Conservation (phyloP, 2,329 filamentous ascomycete genomes). For the Alternaria gaisen region DNA sequence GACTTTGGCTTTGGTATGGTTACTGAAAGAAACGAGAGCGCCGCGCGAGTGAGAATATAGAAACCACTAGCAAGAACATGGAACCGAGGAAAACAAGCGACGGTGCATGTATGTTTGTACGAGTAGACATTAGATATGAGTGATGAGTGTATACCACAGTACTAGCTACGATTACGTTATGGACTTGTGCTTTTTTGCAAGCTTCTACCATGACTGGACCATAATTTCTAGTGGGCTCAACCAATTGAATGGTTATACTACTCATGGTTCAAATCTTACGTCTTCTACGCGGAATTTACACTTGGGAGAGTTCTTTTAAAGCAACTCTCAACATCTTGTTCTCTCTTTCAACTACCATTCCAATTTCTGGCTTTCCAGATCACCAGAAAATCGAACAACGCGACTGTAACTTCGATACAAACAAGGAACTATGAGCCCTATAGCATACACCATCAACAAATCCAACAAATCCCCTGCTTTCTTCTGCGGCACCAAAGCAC, state of each 20-base stretch:
- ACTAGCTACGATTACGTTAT: background rate
- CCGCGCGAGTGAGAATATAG: slow-evolving; percentile 43
- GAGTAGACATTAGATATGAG: slow-evolving; percentile 1
- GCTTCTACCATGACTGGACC: background rate
- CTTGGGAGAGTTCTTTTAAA: background rate
- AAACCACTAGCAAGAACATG: background rate
- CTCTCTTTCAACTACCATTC: background rate
- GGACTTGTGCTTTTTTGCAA: background rate
- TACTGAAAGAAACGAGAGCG: slow-evolving; percentile 40
- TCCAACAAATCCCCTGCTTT: background rate
- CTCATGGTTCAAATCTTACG: background rate
- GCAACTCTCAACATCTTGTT: background rate
- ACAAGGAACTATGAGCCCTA: background rate
- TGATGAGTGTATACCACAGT: background rate
- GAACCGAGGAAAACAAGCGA: too few species aligned
- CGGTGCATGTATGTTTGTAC: background rate
- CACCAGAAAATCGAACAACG: background rate
- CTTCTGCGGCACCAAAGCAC: background rate
- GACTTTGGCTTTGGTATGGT: slow-evolving; percentile 60
- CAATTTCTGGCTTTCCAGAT: background rate
- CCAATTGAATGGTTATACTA: background rate
- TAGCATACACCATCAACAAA: background rate
- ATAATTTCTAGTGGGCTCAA: background rate
- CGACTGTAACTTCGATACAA: background rate
- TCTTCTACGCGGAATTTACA: background rate